A percentile compares a stretch with the other conserved stretches of the same genome.
Evolutionary conservation across 1,284 basidiomycete genomes (phyloP).

Genomic region (Ceraceosorus guamensis): DNA sequence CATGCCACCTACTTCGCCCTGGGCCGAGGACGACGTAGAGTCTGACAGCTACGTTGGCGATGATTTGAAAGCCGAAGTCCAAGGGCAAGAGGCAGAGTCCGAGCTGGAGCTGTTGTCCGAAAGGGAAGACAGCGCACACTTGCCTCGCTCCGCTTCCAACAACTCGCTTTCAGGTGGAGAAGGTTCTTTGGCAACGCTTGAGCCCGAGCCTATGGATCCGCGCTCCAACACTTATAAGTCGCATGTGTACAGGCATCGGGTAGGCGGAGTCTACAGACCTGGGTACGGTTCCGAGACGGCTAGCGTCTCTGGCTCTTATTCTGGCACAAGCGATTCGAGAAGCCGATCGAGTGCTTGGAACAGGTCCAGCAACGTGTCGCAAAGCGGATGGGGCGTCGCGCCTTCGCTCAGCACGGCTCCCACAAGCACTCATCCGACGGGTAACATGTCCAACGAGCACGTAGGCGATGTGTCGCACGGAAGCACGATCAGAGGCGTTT

Average conservation of each 20-base stretch:
- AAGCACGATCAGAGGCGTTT: not conserved
- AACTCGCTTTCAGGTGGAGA: not conserved
- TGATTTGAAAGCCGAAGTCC: not conserved
- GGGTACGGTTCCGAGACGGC: constrained; percentile 6
- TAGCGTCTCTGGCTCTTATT: not conserved
- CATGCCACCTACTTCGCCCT: too few relatives aligned
- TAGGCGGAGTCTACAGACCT: constrained; percentile 7
- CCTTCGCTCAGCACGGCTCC: constrained; percentile 7
- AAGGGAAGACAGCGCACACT: not conserved
- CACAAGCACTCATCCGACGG: constrained; percentile 3
- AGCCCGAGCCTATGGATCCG: constrained; percentile 15
- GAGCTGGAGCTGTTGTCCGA: not conserved
- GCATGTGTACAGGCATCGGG: constrained; percentile 11
- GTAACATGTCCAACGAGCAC: too few relatives aligned
- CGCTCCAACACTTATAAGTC: constrained; percentile 3
- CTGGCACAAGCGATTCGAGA: not conserved
- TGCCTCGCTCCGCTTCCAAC: too few relatives aligned
- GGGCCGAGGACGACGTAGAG: too few relatives aligned
- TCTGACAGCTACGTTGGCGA: not conserved
- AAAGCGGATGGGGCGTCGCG: not conserved
- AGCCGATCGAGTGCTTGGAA: not conserved
- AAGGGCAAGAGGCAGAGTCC: not conserved
- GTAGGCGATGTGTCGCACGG: too few relatives aligned
- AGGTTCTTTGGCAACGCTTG: constrained; percentile 11
- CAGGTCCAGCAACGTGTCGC: not conserved